phyloP scores from a whole-genome alignment of 345 rosid genomes.

The Geranium rotundifolium region DNA sequence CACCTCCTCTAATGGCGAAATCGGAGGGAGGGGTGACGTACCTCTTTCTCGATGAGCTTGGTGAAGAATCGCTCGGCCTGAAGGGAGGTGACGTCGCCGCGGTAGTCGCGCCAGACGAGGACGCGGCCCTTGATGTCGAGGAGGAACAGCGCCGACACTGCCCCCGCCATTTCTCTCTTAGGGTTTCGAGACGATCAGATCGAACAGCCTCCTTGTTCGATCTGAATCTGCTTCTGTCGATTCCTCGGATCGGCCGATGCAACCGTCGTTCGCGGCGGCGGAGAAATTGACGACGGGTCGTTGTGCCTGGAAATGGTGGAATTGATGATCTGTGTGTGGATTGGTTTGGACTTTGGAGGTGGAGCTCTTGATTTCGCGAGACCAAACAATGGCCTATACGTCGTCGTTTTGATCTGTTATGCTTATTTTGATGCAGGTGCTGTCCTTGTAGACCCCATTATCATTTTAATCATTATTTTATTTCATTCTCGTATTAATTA shows the following conservation, averaged over 20 bases:
- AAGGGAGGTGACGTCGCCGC: constrained; percentile 76
- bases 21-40: constrained; percentile 10
- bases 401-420: too few species aligned
- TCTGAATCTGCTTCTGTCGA: background rate
- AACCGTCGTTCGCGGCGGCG: background rate
- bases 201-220: background rate
- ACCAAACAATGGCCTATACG: too few species aligned
- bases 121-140: constrained; percentile 92
- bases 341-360: too few species aligned
- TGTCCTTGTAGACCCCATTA: too few species aligned
- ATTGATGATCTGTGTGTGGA: background rate
- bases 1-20: background rate
- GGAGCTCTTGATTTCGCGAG: too few species aligned
- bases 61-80: constrained; percentile 94
- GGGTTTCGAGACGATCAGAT: background rate
- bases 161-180: constrained; percentile 57
- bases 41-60: constrained; percentile 93
- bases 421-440: too few species aligned
- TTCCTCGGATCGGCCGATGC: background rate
- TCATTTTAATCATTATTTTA: too few species aligned
- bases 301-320: background rate
- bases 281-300: background rate
- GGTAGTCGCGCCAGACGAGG: constrained; percentile 94
- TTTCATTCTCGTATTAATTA: too few species aligned
- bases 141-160: constrained; percentile 85